Evolutionary conservation across 306 rosid genomes (phyloP), one percentile per base, ranked within the genome.

Genomic region (Psophocarpus tetragonolobus): DNA sequence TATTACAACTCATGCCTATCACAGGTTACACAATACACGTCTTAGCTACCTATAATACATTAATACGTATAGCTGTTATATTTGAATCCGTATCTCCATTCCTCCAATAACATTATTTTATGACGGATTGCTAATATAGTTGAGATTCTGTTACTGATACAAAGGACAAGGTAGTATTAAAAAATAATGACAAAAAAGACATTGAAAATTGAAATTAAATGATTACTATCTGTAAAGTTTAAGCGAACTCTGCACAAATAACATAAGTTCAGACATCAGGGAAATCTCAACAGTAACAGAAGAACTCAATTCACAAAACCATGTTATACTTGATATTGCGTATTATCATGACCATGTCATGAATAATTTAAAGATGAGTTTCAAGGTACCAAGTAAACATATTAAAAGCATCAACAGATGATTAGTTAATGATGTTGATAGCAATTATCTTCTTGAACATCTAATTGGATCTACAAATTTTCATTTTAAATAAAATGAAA

Each of bases 381-480:
- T 29, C 48, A 42, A 26, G 69, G 32, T 41, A 33, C 61, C 36
- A 9, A 48, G 41, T 11, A 26, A 57, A 73, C 70, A 61, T 66
- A 66, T 14, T 14, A 75, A n/a, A 74, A 61, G 21, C 47, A 45
- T 75, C 73, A 58, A 69, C 18, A 33, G 23, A 32, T 21, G 47
- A 24, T 68, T 26, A 35, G 35, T 54, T 17, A 33, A 38, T 39
- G 54, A n/a, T 74, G 74, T 61, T 69, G 61, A 74, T 65, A 15
- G 74, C 32, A 41, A n/a, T 61, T 50, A 47, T 50, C 38, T 54
- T 47, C 75, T 47, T 51, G 76, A 71, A 57, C 36, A 32, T 77
- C 68, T 74, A 61, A 67, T 33, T 11, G 44, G 73, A 58, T 44
- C 78, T 70, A 79, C 69, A 67, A 69, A 54, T 58, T 64, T n/a